Evolutionary conservation across 106 monocot genomes (phyloP), one percentile per base, ranked within the genome.

Genomic region (Narthecium ossifragum): DNA sequence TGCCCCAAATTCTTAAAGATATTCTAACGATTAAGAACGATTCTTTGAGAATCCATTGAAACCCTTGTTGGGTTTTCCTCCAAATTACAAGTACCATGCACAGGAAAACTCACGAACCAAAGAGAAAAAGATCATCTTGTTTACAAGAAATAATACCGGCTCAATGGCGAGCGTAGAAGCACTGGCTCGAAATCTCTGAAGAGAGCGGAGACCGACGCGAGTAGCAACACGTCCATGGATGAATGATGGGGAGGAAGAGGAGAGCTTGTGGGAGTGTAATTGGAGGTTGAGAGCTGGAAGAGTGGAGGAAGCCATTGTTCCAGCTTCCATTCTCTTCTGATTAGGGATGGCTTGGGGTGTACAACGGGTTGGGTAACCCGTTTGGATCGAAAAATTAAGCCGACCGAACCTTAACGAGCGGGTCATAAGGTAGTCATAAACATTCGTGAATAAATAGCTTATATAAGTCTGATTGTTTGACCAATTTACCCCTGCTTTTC

Each of bases 71-170:
- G 18, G 3, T 18, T 17, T 18, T 13, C 4, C 43, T 43, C 43
- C 4, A 43, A 43, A 13, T 0, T 17, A 13, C 43, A 11, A 43
- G 18, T 13, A 4, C 14, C 18, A 17, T 23, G 13, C 4, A 22
- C 39, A 23, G 13, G 21, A n/a, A n/a, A n/a, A n/a, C 7, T 22
- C 22, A 46, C 18, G 4, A n/a, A n/a, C n/a, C n/a, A n/a, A n/a
- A n/a, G n/a, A n/a, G n/a, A n/a, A n/a, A 48, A 12, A 11, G 37
- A 9, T 0, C 13, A 21, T 9, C 5, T 24, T 8, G 29, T n/a
- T 33, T 6, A 6, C 11, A 31, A 7, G 4, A 4, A 48, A 32
- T 30, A 57, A 12, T 69, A 68, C 75, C 62, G 69, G 46, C 24
- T 63, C 68, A 5, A 36, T 18, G 25, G 55, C 30, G n/a, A 41